Evolutionary conservation across 2,329 filamentous ascomycete genomes (phyloP).

Genomic region (Monosporascus sp.): DNA sequence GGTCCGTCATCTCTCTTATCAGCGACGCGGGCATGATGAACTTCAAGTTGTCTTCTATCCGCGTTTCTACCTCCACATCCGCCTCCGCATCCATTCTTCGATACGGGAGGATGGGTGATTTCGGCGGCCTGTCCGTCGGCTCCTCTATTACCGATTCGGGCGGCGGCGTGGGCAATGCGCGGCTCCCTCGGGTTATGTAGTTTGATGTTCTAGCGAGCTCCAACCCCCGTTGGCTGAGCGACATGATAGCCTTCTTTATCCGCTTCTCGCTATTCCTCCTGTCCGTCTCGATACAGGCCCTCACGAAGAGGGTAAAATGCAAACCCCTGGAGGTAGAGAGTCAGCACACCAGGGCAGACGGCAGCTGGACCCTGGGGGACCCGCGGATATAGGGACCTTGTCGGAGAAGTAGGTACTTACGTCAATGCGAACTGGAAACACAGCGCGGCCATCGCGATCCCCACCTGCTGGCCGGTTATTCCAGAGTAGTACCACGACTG

Average conservation of each 20-base stretch:
- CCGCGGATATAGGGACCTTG: neutral
- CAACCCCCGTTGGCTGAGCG: neutral
- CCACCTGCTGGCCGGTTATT: neutral
- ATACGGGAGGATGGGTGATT: neutral
- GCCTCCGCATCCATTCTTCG: neutral
- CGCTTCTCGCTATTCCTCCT: constrained; percentile 1
- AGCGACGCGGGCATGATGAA: neutral
- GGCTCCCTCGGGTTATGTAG: neutral
- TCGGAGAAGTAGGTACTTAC: neutral
- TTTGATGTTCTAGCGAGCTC: neutral
- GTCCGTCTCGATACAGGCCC: neutral
- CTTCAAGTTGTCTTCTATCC: neutral
- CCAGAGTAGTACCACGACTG: neutral
- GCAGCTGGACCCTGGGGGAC: neutral
- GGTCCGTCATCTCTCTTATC: neutral
- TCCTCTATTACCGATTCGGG: neutral
- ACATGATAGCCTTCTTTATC: neutral
- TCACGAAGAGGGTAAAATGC: neutral
- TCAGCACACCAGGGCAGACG: neutral
- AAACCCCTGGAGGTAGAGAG: neutral
- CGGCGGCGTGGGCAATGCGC: neutral
- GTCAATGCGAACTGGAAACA: neutral
- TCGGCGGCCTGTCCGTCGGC: neutral
- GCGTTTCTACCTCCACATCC: neutral
- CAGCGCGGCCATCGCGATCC: neutral